Percentiles rank a stretch among this genome's conserved stretches.
phyloP scores from a whole-genome alignment of 2,329 filamentous ascomycete genomes.

The Rutstroemia sydowiana region DNA sequence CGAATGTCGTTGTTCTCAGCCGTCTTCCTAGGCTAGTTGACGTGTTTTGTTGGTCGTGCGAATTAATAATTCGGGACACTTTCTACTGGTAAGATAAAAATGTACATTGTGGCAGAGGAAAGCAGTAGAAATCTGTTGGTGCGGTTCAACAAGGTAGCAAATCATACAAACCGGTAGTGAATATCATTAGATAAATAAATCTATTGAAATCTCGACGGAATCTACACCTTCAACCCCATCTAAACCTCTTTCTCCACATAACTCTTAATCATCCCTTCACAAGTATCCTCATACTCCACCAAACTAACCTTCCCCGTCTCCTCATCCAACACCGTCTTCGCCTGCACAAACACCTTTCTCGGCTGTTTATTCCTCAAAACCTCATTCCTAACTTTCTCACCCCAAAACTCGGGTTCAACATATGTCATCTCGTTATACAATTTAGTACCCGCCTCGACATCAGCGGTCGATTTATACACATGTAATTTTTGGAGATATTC shows the following conservation, averaged over 20 bases:
- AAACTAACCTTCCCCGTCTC: conserved; percentile 63
- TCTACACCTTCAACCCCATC: too few species aligned
- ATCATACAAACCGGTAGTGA: too few species aligned
- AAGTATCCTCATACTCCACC: conserved; percentile 78
- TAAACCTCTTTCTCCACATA: conserved; percentile 53
- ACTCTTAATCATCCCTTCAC: conserved; percentile 77
- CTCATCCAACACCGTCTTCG: conserved; percentile 71
- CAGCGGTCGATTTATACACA: conserved; percentile 85
- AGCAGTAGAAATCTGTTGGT: too few species aligned
- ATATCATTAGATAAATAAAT: too few species aligned
- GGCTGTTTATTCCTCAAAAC: conserved; percentile 73
- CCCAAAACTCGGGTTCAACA: conserved; percentile 79
- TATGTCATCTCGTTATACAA: conserved; percentile 80
- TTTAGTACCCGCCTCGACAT: conserved; percentile 67
- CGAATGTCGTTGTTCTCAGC: too few species aligned
- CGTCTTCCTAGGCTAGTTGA: too few species aligned
- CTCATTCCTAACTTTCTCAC: conserved; percentile 66
- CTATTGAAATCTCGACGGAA: too few species aligned
- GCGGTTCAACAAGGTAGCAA: too few species aligned
- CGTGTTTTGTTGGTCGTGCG: too few species aligned
- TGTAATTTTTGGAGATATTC: conserved; percentile 86
- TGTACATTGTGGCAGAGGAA: too few species aligned
- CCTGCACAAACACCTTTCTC: conserved; percentile 89
- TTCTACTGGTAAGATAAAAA: too few species aligned
- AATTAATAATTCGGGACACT: too few species aligned